A percentile compares a stretch with the other conserved stretches of the same genome.
Conservation (phyloP, 2,329 filamentous ascomycete species). For the Fusarium sacchari region DNA sequence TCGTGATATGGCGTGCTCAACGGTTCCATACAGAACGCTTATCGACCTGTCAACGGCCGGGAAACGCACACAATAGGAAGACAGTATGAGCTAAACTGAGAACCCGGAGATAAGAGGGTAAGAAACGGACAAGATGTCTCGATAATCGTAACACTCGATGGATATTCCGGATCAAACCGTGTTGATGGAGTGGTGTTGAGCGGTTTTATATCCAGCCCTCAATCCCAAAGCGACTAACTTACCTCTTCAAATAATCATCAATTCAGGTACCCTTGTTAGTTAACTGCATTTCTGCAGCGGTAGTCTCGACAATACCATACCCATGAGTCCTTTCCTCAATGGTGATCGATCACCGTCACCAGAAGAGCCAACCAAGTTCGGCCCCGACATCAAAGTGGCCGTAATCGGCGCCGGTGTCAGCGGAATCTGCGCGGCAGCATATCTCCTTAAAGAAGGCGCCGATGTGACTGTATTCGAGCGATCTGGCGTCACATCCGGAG, state of each 20-base stretch:
- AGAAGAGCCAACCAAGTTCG: background rate
- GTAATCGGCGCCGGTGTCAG: slow-evolving; percentile 55
- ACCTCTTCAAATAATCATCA: fast-evolving
- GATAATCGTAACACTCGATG: slow-evolving; percentile 3
- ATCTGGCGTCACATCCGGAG: slow-evolving; percentile 47
- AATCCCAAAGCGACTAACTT: fast-evolving
- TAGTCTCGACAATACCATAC: fast-evolving
- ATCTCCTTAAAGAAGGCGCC: slow-evolving; percentile 49
- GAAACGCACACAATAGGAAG: slow-evolving; percentile 20
- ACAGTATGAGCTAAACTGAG: background rate
- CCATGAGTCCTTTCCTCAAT: slow-evolving; percentile 21
- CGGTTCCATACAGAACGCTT: slow-evolving; percentile 2
- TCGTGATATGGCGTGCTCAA: slow-evolving; percentile 36
- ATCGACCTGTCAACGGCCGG: slow-evolving; percentile 12
- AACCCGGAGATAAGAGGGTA: background rate
- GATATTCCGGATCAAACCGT: background rate
- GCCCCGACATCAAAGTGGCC: slow-evolving; percentile 43
- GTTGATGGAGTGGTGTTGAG: background rate
- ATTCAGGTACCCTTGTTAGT: fast-evolving
- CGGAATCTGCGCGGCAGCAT: slow-evolving; percentile 51
- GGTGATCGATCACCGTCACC: slow-evolving; percentile 8
- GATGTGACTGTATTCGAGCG: slow-evolving; percentile 53
- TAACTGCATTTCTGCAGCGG: fast-evolving
- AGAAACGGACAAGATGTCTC: background rate
- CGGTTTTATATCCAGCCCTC: background rate